A percentile compares a stretch with the other conserved stretches of the same genome.
These are phyloP conservation scores for Corynascus novoguineensis DNA, from an alignment of 495 filamentous ascomycete species.

Conservation along the genomic window DNA sequence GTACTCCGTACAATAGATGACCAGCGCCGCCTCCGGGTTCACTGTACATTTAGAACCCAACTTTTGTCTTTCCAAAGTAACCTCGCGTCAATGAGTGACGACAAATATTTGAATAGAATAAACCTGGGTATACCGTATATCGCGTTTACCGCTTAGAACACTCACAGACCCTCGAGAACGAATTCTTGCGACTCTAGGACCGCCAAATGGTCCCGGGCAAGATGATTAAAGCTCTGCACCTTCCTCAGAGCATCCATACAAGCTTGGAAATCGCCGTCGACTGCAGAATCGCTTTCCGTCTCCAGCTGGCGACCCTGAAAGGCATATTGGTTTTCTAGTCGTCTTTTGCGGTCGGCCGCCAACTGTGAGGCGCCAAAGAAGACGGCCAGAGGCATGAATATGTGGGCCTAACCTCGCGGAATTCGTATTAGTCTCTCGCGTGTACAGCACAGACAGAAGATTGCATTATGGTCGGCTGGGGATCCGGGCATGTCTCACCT, in stretches of 20 bases:
- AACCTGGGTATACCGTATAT: slow-evolving; percentile 4
- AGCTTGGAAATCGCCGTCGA: slow-evolving; percentile 11
- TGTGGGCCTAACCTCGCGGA: slow-evolving; percentile 20
- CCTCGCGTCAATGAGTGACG: background rate
- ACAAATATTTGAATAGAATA: background rate
- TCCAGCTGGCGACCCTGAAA: slow-evolving; percentile 1
- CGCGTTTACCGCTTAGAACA: background rate
- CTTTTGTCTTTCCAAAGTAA: too few relatives aligned
- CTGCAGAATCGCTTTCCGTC: background rate
- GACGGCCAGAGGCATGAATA: slow-evolving; percentile 26
- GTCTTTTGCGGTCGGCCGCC: background rate
- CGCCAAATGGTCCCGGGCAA: slow-evolving; percentile 24
- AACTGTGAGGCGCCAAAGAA: slow-evolving; percentile 21
- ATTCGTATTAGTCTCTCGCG: slow-evolving; percentile 10
- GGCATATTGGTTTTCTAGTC: background rate
- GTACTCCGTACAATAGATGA: too few relatives aligned
- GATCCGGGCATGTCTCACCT: slow-evolving; percentile 25
- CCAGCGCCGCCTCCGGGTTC: too few relatives aligned
- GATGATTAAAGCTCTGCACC: slow-evolving; percentile 28
- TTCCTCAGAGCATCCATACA: slow-evolving; percentile 27
- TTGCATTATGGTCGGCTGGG: background rate
- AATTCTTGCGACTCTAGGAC: slow-evolving; percentile 21
- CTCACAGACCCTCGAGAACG: slow-evolving; percentile 2
- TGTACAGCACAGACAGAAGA: slow-evolving; percentile 1
- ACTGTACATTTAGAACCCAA: too few relatives aligned